Percentiles rank a stretch among this genome's conserved stretches.
Conservation (phyloP, 208 protist genomes). For the Angomonas desouzai region DNA sequence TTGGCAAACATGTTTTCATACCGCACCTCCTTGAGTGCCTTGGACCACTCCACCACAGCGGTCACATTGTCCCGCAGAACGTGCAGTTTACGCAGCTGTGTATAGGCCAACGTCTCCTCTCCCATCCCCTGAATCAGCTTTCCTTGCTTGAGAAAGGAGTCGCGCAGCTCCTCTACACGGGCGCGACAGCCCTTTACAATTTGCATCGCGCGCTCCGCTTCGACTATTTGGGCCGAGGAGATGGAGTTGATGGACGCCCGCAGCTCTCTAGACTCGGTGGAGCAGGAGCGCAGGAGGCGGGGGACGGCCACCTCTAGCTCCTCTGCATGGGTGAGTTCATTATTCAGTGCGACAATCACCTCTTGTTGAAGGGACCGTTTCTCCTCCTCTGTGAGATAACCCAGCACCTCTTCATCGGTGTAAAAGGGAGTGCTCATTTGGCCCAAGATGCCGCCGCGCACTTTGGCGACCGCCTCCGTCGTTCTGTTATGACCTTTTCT, state of each 20-base stretch:
- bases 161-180: slow-evolving; percentile 59
- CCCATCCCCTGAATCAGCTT: slow-evolving; percentile 69
- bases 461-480: slow-evolving; percentile 16
- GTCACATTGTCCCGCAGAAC: slow-evolving; percentile 76
- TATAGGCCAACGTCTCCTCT: slow-evolving; percentile 59
- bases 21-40: slow-evolving; percentile 77
- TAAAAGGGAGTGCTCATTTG: slow-evolving; percentile 34
- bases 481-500: slow-evolving; percentile 17
- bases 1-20: slow-evolving; percentile 63
- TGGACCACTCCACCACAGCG: slow-evolving; percentile 77
- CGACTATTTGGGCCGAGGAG: slow-evolving; percentile 72
- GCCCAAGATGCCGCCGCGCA: slow-evolving; percentile 4
- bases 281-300: slow-evolving; percentile 65
- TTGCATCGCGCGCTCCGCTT: slow-evolving; percentile 70
- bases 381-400: slow-evolving; percentile 62
- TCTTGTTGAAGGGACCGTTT: slow-evolving; percentile 50
- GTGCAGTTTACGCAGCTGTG: slow-evolving; percentile 70
- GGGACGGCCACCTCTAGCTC: slow-evolving; percentile 75
- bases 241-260: slow-evolving; percentile 74
- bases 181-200: slow-evolving; percentile 57
- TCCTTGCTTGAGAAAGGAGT: slow-evolving; percentile 71
- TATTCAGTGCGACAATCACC: slow-evolving; percentile 65
- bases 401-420: slow-evolving; percentile 58
- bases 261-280: slow-evolving; percentile 71
- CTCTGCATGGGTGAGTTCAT: slow-evolving; percentile 66